These are phyloP conservation scores for Hypocreales sp. DNA, from an alignment of 2,329 filamentous ascomycete species.

Conservation along the genomic window DNA sequence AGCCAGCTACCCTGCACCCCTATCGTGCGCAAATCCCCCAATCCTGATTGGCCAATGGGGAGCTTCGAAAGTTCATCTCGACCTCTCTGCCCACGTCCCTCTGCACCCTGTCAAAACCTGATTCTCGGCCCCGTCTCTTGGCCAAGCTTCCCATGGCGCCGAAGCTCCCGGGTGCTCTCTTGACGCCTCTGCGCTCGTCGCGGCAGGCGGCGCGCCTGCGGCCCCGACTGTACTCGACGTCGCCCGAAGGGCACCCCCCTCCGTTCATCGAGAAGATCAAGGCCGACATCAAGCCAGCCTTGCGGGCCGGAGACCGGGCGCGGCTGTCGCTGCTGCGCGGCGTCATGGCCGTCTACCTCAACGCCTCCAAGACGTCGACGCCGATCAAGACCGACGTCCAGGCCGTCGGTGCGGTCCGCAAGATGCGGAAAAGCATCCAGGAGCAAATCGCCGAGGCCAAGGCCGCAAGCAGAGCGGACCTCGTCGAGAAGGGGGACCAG, in stretches of 20 bases:
- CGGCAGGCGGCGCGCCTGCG: too few species aligned
- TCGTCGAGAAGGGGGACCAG: conserved; percentile 53
- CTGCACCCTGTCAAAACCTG: too few species aligned
- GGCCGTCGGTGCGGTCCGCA: conserved; percentile 51
- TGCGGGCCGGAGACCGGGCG: conserved; percentile 47
- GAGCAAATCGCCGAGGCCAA: conserved; percentile 50
- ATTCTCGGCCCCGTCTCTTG: too few species aligned
- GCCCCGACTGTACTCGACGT: conserved; percentile 19
- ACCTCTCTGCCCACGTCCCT: too few species aligned
- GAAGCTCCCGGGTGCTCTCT: too few species aligned
- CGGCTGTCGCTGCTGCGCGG: conserved; percentile 54
- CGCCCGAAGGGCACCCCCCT: conserved; percentile 23
- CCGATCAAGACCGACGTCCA: conserved; percentile 59
- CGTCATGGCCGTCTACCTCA: conserved; percentile 55
- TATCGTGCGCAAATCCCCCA: too few species aligned
- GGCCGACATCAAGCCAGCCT: conserved; percentile 47
- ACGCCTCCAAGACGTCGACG: conserved; percentile 55
- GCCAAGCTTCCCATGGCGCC: too few species aligned
- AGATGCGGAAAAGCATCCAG: conserved; percentile 39
- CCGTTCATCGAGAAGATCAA: conserved; percentile 37
- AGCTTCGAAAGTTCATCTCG: too few species aligned
- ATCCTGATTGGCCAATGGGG: too few species aligned
- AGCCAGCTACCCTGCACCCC: too few species aligned
- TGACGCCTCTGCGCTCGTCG: background rate
- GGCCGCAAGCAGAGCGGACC: conserved; percentile 46